These are phyloP conservation scores for Podila clonocystis DNA, from an alignment of 192 early-diverging fungal species.

Conservation along the genomic window DNA sequence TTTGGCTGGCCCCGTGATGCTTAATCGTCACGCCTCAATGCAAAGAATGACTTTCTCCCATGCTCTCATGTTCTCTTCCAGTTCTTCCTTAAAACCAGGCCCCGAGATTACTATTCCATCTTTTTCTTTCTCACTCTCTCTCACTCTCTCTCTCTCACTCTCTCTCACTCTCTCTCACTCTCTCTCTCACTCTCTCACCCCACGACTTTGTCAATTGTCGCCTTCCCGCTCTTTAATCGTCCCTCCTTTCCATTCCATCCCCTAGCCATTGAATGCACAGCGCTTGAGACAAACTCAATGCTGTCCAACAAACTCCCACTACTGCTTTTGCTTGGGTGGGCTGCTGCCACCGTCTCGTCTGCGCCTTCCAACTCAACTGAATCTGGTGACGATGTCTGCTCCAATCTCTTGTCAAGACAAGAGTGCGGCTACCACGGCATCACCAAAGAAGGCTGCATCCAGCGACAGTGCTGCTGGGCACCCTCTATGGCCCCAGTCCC, in stretches of 20 bases:
- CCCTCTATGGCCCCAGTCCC: slow-evolving; percentile 25
- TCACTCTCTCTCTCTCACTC: neutral
- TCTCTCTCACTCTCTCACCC: neutral
- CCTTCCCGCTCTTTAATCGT: neutral
- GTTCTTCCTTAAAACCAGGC: too few relatives aligned
- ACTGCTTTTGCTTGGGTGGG: neutral
- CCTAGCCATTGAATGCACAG: neutral
- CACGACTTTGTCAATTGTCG: neutral
- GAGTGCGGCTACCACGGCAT: slow-evolving; percentile 43
- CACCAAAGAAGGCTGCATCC: slow-evolving; percentile 16
- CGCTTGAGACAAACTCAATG: neutral
- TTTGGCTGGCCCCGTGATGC: too few relatives aligned
- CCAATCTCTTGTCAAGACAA: slow-evolving; percentile 6
- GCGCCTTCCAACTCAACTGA: neutral
- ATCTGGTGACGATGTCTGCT: neutral
- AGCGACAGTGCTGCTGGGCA: slow-evolving; percentile 45
- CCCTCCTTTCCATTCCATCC: neutral
- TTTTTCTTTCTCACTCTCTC: neutral
- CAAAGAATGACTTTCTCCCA: too few relatives aligned
- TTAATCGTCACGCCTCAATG: too few relatives aligned
- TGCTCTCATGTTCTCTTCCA: too few relatives aligned
- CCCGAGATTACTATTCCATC: too few relatives aligned
- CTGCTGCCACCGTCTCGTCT: neutral
- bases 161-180: neutral
- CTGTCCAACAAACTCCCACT: neutral